Percentiles rank a stretch among this genome's conserved stretches.
Evolutionary conservation across 2,329 filamentous ascomycete species (phyloP).

Genomic region (Ophiostoma pallidulum): DNA sequence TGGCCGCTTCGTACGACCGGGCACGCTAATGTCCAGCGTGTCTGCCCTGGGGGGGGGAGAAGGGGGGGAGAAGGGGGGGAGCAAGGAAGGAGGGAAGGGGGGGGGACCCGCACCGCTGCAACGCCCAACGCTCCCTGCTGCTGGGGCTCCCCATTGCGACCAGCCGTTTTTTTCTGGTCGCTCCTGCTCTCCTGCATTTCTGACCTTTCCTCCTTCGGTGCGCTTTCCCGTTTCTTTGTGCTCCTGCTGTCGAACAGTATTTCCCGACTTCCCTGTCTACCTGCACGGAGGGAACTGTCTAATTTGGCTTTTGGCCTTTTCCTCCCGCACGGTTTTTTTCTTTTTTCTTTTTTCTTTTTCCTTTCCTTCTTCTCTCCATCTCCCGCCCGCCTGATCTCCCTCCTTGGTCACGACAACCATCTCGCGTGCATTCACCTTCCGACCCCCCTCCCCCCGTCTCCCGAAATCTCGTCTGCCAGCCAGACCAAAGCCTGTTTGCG

Average conservation of each 20-base stretch:
- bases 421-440: neutral
- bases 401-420: neutral
- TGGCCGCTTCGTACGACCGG: too few species aligned
- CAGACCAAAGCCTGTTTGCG: too few species aligned
- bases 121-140: neutral
- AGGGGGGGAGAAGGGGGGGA: too few species aligned
- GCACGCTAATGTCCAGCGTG: too few species aligned
- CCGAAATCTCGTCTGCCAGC: neutral
- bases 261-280: too few species aligned
- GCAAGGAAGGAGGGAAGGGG: neutral
- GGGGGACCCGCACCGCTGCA: conserved; percentile 5
- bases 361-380: neutral
- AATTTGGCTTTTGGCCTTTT: conserved; percentile 4
- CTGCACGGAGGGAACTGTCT: too few species aligned
- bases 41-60: too few species aligned
- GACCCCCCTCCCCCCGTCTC: neutral
- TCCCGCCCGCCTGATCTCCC: neutral
- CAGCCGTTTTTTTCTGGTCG: neutral
- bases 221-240: neutral
- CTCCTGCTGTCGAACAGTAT: conserved; percentile 11
- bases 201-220: conserved; percentile 12
- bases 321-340: neutral
- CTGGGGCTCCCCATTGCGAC: neutral
- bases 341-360: neutral
- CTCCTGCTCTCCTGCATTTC: conserved; percentile 7